Evolutionary conservation across 2,329 filamentous ascomycete genomes (phyloP), one percentile per base, ranked within the genome.

Genomic region (Hypoxylon sp.): DNA sequence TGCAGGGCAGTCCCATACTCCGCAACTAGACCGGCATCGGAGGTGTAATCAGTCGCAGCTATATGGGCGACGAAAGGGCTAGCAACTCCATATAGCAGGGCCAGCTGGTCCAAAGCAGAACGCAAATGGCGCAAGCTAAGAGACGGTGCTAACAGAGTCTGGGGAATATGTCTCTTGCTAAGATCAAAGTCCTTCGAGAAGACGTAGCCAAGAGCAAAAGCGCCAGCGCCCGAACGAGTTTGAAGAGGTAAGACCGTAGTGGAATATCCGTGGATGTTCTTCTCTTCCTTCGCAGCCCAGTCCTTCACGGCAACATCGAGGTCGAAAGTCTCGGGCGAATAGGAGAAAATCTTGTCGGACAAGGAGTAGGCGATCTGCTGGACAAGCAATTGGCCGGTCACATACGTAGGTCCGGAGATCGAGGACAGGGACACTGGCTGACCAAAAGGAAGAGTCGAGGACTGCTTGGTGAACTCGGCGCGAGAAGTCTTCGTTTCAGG

Each of bases 181-280:
- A 97, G 82, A 80, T 98, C 94, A 77, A 97, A 98, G 82, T 99
- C 96, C 77, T 94, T 93, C 68, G 94, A 98, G 86, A 98, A 99
- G 80, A 98, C 93, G 83, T 99, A 99, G 63, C 96, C 96, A 53
- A 99, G 87, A 22, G 96, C 94, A 78, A 98, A 92, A 72, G 92
- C 90, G 62, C 95, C 96, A 58, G 96, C 96, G 65, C 96, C 96
- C 63, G 92, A 89, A 59, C 96, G 88, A 47, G 94, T 97, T 84
- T 99, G 92, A 77, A 98, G 89, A 24, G 92, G 83, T 67, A 94
- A 86, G 51, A 98, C 89, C 13, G 89, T 85, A 53, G 96, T 95
- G 69, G 89, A 83, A 78, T 94, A 92, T 74, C 93, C 93, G 82
- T 94, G 90, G 70, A 91, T 89, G 83, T 99, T 99, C 78, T 86